Evolutionary conservation across 768 basidiomycete genomes (phyloP).

Genomic region (Favolaschia claudopus): DNA sequence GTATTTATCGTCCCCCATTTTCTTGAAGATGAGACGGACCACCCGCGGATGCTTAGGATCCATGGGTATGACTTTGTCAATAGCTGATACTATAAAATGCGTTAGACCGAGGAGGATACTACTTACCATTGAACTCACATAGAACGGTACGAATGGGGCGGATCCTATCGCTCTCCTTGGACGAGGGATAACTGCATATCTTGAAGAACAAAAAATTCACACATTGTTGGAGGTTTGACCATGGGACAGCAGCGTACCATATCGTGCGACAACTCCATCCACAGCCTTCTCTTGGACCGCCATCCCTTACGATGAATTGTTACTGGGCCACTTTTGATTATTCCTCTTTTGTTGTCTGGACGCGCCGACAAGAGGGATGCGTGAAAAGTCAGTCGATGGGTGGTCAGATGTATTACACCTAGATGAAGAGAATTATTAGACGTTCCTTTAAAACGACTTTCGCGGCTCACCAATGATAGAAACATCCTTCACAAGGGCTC

Average conservation of each 20-base stretch:
- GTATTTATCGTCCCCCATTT: slow-evolving; percentile 28
- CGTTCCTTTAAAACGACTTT: no score
- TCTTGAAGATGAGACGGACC: slow-evolving; percentile 47
- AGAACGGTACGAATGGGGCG: slow-evolving; percentile 61
- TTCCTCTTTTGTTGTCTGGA: slow-evolving; percentile 39
- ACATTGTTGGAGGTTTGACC: no score
- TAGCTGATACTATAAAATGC: slow-evolving; percentile 52
- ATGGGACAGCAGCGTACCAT: slow-evolving; percentile 66
- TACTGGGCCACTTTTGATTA: slow-evolving; percentile 60
- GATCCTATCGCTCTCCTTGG: slow-evolving; percentile 59
- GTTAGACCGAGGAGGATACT: neutral
- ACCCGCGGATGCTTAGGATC: slow-evolving; percentile 54
- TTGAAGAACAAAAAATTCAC: no score
- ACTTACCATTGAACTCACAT: slow-evolving; percentile 45
- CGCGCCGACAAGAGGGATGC: slow-evolving; percentile 61
- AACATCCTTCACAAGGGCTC: slow-evolving; percentile 31
- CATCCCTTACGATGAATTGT: slow-evolving; percentile 53
- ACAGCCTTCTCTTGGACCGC: slow-evolving; percentile 57
- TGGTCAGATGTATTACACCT: slow-evolving; percentile 71
- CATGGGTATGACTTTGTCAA: slow-evolving; percentile 51
- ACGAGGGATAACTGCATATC: slow-evolving; percentile 62
- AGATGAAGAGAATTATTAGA: slow-evolving; percentile 31
- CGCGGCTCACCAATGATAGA: slow-evolving; percentile 15
- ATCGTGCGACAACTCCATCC: slow-evolving; percentile 69
- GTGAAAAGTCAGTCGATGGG: slow-evolving; percentile 71